Percentiles rank a stretch among this genome's conserved stretches.
Evolutionary conservation across 768 basidiomycete genomes (phyloP).

Genomic region (Termitomyces sp.): DNA sequence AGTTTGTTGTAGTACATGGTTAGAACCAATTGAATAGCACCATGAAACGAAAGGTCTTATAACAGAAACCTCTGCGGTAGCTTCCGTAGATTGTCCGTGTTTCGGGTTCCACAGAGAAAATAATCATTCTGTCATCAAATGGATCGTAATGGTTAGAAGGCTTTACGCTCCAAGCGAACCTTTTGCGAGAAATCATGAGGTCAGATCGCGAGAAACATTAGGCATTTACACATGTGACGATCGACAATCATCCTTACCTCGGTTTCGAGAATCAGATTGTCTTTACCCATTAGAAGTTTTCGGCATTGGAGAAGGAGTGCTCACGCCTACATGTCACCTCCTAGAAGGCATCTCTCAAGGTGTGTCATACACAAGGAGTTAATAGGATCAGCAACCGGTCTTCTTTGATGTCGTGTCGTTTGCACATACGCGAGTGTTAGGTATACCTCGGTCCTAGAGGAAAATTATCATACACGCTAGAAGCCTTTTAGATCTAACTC

Average conservation of each 20-base stretch:
- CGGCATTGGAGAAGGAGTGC: not conserved
- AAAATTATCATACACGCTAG: not conserved
- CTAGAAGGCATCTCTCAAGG: not conserved
- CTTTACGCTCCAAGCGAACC: too few relatives aligned
- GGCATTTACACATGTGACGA: not conserved
- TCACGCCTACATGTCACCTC: not conserved
- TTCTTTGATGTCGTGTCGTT: not conserved
- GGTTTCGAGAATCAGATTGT: not conserved
- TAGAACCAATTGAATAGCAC: not conserved
- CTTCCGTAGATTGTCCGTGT: too few relatives aligned
- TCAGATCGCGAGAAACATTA: not conserved
- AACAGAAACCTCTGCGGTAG: too few relatives aligned
- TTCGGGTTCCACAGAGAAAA: too few relatives aligned
- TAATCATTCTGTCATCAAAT: too few relatives aligned
- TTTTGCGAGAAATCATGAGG: not conserved
- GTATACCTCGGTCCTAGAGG: not conserved
- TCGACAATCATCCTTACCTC: not conserved
- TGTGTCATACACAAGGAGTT: not conserved
- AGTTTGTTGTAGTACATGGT: too few relatives aligned
- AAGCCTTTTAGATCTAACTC: not conserved
- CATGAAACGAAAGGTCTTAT: too few relatives aligned
- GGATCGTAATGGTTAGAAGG: too few relatives aligned
- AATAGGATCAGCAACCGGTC: not conserved
- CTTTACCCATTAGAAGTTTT: not conserved
- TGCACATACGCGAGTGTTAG: not conserved